Conservation (phyloP, 331 rosid species). For the Pyracantha coccinea region DNA sequence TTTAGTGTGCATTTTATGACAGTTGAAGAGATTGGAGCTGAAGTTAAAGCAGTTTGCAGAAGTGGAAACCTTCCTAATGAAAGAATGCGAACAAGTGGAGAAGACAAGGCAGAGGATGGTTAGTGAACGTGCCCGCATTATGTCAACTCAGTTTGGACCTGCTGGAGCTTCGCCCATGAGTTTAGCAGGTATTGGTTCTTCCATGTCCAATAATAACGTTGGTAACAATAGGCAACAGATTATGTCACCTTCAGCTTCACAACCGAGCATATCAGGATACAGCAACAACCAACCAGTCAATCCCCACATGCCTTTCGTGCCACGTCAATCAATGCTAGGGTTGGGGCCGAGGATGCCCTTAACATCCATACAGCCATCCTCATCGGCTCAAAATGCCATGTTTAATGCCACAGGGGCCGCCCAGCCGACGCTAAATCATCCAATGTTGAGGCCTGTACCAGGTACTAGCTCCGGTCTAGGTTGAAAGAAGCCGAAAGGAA, state of each 20-base stretch:
- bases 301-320: conserved; percentile 73
- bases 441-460: conserved; percentile 79
- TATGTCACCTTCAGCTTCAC: conserved; percentile 68
- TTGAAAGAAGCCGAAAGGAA: conserved; percentile 34
- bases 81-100: conserved; percentile 95
- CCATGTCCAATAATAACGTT: conserved; percentile 50
- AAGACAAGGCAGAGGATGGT: conserved; percentile 73
- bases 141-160: conserved; percentile 66
- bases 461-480: conserved; percentile 91
- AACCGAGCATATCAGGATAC: conserved; percentile 75
- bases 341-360: conserved; percentile 86
- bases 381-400: conserved; percentile 65
- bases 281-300: conserved; percentile 65
- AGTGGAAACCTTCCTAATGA: conserved; percentile 89
- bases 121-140: conserved; percentile 56
- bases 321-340: conserved; percentile 74
- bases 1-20: conserved; percentile 19
- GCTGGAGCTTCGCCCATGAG: conserved; percentile 44
- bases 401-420: conserved; percentile 57
- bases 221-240: conserved; percentile 69
- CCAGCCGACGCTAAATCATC: conserved; percentile 60
- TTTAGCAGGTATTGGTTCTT: conserved; percentile 57
- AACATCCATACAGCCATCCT: conserved; percentile 63
- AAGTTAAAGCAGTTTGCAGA: conserved; percentile 93
- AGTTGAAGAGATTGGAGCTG: conserved; percentile 89